Evolutionary conservation across 805 yeast species (phyloP).

Genomic region (Candida sphagnicola): DNA sequence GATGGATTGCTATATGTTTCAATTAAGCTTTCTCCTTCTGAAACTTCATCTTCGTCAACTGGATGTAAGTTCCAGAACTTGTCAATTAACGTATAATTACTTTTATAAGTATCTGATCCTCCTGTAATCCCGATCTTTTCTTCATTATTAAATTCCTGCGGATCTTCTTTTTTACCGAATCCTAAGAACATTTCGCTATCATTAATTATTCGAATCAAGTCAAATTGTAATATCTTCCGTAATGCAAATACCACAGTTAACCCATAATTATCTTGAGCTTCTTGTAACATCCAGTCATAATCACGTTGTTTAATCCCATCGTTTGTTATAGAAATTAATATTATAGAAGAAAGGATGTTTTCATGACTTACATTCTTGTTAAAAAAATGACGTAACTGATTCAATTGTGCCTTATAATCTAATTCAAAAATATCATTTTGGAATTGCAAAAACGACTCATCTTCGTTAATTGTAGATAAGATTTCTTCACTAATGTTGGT

Average conservation of each 20-base stretch:
- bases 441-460: slow-evolving; percentile 50
- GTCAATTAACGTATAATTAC: slow-evolving; percentile 34
- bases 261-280: slow-evolving; percentile 64
- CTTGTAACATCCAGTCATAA: slow-evolving; percentile 48
- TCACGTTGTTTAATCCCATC: slow-evolving; percentile 70
- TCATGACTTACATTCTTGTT: slow-evolving; percentile 29
- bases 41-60: slow-evolving; percentile 19
- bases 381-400: slow-evolving; percentile 35
- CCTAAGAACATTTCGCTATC: slow-evolving; percentile 19
- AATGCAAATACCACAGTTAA: slow-evolving; percentile 45
- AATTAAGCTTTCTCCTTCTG: slow-evolving; percentile 12
- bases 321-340: slow-evolving; percentile 58
- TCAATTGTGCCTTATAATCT: slow-evolving; percentile 31
- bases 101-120: slow-evolving; percentile 23
- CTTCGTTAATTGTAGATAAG: slow-evolving; percentile 41
- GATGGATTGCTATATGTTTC: slow-evolving; percentile 45
- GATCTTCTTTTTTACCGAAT: slow-evolving; percentile 7
- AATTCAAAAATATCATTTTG: slow-evolving; percentile 65
- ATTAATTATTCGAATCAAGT: slow-evolving; percentile 38
- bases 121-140: slow-evolving; percentile 29
- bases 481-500: slow-evolving; percentile 70
- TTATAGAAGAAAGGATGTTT: slow-evolving; percentile 49
- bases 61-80: slow-evolving; percentile 51
- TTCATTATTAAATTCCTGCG: slow-evolving; percentile 10
- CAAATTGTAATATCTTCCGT: slow-evolving; percentile 45